Evolutionary conservation across 2,329 filamentous ascomycete genomes (phyloP).

Genomic region (Alternaria arborescens): DNA sequence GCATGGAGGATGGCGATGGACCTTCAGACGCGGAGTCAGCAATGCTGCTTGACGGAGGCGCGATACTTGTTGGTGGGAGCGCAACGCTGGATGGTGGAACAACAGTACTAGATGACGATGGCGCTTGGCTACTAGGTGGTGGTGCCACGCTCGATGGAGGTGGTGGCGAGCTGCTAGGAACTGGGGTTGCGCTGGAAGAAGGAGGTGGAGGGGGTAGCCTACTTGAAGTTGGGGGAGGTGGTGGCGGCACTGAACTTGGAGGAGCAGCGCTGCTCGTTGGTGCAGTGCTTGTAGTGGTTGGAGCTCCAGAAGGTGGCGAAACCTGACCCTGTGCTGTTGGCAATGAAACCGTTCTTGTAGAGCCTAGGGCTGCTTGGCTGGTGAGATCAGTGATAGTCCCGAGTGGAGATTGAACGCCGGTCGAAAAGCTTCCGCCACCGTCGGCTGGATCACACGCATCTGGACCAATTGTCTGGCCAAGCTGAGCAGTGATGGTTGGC

Average conservation of each 20-base stretch:
- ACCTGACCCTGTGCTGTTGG: conserved; percentile 1
- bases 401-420: conserved; percentile 11
- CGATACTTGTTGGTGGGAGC: conserved; percentile 14
- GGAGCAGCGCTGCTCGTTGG: neutral
- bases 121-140: conserved; percentile 15
- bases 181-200: conserved; percentile 21
- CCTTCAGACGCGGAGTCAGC: conserved; percentile 36
- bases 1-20: conserved; percentile 9
- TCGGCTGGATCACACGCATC: conserved; percentile 45
- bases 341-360: too few species aligned
- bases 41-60: conserved; percentile 29
- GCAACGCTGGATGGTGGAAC: conserved; percentile 11
- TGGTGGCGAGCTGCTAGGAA: conserved; percentile 12
- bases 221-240: conserved; percentile 16
- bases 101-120: conserved; percentile 18
- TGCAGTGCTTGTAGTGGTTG: conserved; percentile 11
- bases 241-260: conserved; percentile 10
- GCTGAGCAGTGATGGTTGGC: conserved; percentile 40
- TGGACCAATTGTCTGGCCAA: conserved; percentile 37
- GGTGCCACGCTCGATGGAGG: conserved; percentile 21
- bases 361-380: conserved; percentile 12
- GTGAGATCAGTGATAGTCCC: conserved; percentile 16
- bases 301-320: conserved; percentile 5
- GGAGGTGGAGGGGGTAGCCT: conserved; percentile 18
- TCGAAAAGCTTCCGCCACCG: conserved; percentile 7